These are phyloP conservation scores for Psilocybe sp. DNA, from an alignment of 768 basidiomycete genomes.

Conservation along the genomic window DNA sequence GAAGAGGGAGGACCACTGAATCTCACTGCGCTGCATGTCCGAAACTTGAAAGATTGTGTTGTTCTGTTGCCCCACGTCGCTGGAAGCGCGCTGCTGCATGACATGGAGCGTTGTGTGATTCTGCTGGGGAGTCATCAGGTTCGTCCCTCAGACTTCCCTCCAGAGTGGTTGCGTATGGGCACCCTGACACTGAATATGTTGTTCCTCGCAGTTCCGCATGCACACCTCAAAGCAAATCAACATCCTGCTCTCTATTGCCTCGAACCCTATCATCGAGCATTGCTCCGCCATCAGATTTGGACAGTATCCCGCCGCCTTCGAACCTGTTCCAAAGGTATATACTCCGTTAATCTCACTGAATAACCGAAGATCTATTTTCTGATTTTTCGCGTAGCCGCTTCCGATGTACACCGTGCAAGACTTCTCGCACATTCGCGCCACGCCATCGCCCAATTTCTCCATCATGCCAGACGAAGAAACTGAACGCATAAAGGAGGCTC, in stretches of 20 bases:
- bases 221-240: slow-evolving; percentile 66
- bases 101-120: slow-evolving; percentile 60
- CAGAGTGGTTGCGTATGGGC: neutral
- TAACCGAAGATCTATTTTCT: neutral
- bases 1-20: slow-evolving; percentile 13
- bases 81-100: slow-evolving; percentile 74
- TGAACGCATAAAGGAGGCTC: slow-evolving; percentile 6
- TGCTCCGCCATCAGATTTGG: slow-evolving; percentile 63
- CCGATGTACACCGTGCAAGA: slow-evolving; percentile 64
- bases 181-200: neutral
- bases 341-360: slow-evolving; percentile 11
- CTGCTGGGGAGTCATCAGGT: slow-evolving; percentile 83
- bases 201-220: slow-evolving; percentile 71
- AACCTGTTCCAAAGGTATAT: slow-evolving; percentile 14
- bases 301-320: slow-evolving; percentile 47
- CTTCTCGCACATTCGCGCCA: slow-evolving; percentile 77
- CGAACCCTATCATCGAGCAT: slow-evolving; percentile 81
- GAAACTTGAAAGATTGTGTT: slow-evolving; percentile 56
- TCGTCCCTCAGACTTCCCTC: slow-evolving; percentile 3
- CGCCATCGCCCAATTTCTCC: slow-evolving; percentile 80
- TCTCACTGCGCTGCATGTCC: slow-evolving; percentile 62
- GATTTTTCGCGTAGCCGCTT: slow-evolving; percentile 21
- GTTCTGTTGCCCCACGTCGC: slow-evolving; percentile 62
- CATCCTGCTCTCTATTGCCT: slow-evolving; percentile 63
- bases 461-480: slow-evolving; percentile 19